Conservation (phyloP, 306 rosid genomes). For the Gleditsia sinensis region DNA sequence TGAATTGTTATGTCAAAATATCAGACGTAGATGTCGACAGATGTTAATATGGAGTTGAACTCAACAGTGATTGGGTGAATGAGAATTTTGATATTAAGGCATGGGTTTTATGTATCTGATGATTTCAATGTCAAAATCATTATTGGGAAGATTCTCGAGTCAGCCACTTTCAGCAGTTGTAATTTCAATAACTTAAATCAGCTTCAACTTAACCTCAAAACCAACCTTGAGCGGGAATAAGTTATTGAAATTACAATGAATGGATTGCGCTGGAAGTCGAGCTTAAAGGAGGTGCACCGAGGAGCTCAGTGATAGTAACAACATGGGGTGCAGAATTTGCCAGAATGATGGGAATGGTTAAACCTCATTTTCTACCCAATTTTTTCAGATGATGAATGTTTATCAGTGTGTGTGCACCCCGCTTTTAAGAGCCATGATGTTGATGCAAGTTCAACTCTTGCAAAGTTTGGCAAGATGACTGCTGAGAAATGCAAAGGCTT, state of each 20-base stretch:
- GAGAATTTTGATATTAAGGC: constrained; percentile 17
- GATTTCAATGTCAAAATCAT: constrained; percentile 20
- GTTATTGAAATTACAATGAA: constrained; percentile 39
- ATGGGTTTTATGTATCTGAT: constrained; percentile 23
- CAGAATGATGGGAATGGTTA: background rate
- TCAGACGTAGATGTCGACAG: too few relatives aligned
- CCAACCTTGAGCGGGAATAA: constrained; percentile 30
- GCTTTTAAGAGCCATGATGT: constrained; percentile 36
- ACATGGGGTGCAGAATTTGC: constrained; percentile 20
- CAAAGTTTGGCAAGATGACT: constrained; percentile 36
- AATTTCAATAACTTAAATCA: constrained; percentile 40
- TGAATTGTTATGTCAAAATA: too few relatives aligned
- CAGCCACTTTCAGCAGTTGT: constrained; percentile 15
- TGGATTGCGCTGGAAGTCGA: constrained; percentile 41
- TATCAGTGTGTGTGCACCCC: constrained; percentile 36
- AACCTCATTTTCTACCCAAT: background rate
- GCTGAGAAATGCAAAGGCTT: constrained; percentile 44
- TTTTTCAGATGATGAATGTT: constrained; percentile 35
- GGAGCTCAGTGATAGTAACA: constrained; percentile 19
- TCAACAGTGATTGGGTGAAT: constrained; percentile 1
- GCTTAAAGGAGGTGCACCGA: constrained; percentile 5
- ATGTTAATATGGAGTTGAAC: too few relatives aligned
- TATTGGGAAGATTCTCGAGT: constrained; percentile 40
- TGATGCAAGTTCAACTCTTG: background rate
- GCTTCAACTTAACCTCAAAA: constrained; percentile 45